A percentile compares a stretch with the other conserved stretches of the same genome.
phyloP scores from a whole-genome alignment of 495 filamentous ascomycete genomes.

The Xylaria scruposa region DNA sequence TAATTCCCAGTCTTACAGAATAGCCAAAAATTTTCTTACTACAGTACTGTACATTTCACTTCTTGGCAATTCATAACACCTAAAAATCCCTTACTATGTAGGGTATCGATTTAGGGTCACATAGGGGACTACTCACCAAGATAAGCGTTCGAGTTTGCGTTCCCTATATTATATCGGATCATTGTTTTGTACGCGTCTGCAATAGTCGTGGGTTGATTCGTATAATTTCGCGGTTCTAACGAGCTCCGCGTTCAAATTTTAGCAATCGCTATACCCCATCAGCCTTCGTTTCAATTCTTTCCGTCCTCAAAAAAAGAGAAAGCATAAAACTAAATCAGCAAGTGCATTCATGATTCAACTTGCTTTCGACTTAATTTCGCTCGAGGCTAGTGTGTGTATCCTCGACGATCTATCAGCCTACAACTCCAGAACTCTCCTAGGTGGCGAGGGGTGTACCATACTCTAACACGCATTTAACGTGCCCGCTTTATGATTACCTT shows the following conservation, averaged over 20 bases:
- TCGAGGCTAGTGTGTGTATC: background rate
- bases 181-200: background rate
- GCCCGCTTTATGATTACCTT: too few species aligned
- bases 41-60: background rate
- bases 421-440: background rate
- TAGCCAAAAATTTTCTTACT: background rate
- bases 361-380: background rate
- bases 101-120: background rate
- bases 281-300: background rate
- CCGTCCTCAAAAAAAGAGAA: too few species aligned
- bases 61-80: background rate
- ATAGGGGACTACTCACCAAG: background rate
- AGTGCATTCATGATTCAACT: background rate
- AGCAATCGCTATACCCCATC: background rate
- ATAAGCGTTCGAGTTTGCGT: background rate
- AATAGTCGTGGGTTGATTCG: background rate
- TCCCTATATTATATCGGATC: background rate
- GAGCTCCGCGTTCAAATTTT: background rate
- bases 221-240: background rate
- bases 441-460: background rate
- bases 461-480: background rate
- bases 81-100: background rate
- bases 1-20: background rate
- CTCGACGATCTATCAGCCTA: background rate
- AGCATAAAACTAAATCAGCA: background rate